These are phyloP conservation scores for Annona cherimola DNA, from an alignment of 164 flowering plant species.

Conservation along the genomic window DNA sequence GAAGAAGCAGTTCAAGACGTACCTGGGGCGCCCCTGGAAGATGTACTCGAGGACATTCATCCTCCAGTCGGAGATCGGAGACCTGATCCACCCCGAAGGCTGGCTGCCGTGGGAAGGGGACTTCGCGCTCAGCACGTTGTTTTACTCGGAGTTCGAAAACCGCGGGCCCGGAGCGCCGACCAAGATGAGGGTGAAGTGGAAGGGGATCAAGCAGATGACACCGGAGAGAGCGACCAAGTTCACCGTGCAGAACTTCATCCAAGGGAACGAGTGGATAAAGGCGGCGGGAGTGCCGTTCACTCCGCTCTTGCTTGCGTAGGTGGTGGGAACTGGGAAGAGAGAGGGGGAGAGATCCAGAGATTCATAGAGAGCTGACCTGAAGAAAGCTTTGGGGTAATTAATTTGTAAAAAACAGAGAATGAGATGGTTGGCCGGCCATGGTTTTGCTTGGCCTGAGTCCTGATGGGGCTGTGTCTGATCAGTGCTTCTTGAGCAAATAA, in stretches of 20 bases:
- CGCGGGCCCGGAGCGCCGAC: slow-evolving; percentile 42
- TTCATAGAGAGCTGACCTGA: no score
- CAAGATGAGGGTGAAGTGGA: slow-evolving; percentile 44
- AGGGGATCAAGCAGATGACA: slow-evolving; percentile 31
- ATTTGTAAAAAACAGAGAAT: no score
- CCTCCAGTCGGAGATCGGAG: slow-evolving; percentile 43
- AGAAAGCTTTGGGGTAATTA: no score
- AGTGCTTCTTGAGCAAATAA: no score
- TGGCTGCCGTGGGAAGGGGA: slow-evolving; percentile 49
- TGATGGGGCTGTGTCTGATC: no score
- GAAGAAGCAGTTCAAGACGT: slow-evolving; percentile 22
- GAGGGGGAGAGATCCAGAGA: no score
- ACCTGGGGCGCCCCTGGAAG: slow-evolving; percentile 67
- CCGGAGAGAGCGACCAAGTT: slow-evolving; percentile 14
- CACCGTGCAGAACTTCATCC: slow-evolving; percentile 31
- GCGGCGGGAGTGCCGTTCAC: slow-evolving; percentile 43
- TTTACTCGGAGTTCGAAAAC: slow-evolving; percentile 42
- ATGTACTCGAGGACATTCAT: slow-evolving; percentile 38
- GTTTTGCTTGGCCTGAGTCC: no score
- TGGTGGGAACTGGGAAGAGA: not conserved
- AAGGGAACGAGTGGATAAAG: slow-evolving; percentile 44
- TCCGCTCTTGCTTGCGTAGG: slow-evolving; percentile 22
- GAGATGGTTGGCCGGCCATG: no score
- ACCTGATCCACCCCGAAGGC: slow-evolving; percentile 40
- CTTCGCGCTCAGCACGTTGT: slow-evolving; percentile 31